phyloP scores from a whole-genome alignment of 2,329 filamentous ascomycete genomes.

The Neurospora sp. region DNA sequence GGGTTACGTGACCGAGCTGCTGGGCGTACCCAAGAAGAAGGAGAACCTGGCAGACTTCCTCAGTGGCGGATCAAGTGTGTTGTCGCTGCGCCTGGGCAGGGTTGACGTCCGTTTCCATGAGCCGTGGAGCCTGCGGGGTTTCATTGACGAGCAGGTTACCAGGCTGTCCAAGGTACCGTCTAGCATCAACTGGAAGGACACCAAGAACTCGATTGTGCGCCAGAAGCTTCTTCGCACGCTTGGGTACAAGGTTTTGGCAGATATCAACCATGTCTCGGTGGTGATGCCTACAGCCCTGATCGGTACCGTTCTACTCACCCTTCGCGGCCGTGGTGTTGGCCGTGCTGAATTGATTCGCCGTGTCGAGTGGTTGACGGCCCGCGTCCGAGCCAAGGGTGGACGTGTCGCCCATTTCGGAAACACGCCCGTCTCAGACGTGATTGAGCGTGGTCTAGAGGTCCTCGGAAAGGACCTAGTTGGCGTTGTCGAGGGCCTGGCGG shows the following conservation, averaged over 20 bases:
- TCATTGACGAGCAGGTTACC: conserved; percentile 67
- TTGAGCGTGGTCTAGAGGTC: conserved; percentile 84
- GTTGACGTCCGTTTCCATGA: conserved; percentile 96
- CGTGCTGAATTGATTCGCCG: conserved; percentile 75
- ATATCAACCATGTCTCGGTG: conserved; percentile 93
- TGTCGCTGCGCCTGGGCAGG: conserved; percentile 79
- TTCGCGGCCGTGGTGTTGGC: conserved; percentile 85
- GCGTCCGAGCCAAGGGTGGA: conserved; percentile 78
- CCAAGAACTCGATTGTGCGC: conserved; percentile 43
- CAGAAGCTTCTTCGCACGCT: conserved; percentile 73
- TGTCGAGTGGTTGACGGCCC: conserved; percentile 79
- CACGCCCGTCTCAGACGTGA: conserved; percentile 67
- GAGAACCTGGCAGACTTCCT: conserved; percentile 88
- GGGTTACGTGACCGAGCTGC: conserved; percentile 87
- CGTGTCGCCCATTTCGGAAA: conserved; percentile 89
- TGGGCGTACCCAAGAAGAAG: conserved; percentile 91
- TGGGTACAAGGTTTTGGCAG: conserved; percentile 83
- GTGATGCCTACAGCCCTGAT: conserved; percentile 98
- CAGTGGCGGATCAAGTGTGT: conserved; percentile 71
- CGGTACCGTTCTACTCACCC: conserved; percentile 82
- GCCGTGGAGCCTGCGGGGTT: conserved; percentile 81
- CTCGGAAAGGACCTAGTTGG: conserved; percentile 84
- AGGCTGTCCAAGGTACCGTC: conserved; percentile 43
- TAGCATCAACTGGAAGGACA: conserved; percentile 34
- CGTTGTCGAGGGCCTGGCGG: conserved; percentile 65